phyloP scores from a whole-genome alignment of 768 basidiomycete genomes.

The Lactarius sp. region DNA sequence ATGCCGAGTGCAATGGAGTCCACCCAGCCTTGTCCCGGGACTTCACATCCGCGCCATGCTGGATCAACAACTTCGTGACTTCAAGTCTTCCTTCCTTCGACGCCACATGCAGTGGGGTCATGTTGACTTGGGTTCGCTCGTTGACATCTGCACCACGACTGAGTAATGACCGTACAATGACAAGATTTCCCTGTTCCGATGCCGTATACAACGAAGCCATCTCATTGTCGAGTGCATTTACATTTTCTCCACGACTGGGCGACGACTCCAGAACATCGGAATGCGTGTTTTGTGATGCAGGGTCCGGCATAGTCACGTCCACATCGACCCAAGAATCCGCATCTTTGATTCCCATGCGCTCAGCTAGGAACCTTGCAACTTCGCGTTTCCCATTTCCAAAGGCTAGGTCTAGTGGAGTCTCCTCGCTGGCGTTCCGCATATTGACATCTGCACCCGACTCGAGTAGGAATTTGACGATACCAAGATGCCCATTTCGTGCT shows the following conservation, averaged over 20 bases:
- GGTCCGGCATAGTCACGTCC: not conserved
- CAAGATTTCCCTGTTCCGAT: not conserved
- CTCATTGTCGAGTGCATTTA: not conserved
- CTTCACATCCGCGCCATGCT: not conserved
- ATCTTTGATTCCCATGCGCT: not conserved
- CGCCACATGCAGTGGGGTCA: not conserved
- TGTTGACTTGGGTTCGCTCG: not conserved
- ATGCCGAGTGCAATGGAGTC: not conserved
- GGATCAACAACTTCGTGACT: not conserved
- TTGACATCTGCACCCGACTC: not conserved
- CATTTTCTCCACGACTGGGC: not conserved
- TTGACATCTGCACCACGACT: not conserved
- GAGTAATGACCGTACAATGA: not conserved
- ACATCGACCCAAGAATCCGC: not conserved
- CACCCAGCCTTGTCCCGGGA: not conserved
- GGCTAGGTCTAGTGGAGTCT: not conserved
- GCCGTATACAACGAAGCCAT: not conserved
- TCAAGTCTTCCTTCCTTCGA: not conserved
- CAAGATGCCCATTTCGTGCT: not conserved
- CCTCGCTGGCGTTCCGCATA: not conserved
- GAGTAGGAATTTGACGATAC: not conserved
- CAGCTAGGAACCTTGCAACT: not conserved
- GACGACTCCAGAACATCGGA: not conserved
- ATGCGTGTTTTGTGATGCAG: not conserved
- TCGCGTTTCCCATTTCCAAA: not conserved